phyloP scores from a whole-genome alignment of 768 basidiomycete species.

The Mycena haematopus region DNA sequence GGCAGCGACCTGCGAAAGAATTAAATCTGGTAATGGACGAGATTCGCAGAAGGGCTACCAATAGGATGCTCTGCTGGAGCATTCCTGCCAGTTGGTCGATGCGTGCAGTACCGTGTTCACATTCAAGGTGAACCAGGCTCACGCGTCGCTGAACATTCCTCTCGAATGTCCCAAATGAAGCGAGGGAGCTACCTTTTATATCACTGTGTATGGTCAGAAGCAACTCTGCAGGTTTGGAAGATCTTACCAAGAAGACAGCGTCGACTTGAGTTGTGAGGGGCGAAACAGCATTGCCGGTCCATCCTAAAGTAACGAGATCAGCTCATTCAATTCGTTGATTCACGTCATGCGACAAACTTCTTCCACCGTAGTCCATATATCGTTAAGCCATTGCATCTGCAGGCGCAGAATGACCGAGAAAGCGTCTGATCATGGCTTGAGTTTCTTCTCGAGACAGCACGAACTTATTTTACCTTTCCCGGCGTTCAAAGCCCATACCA shows the following conservation, averaged over 20 bases:
- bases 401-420: conserved; percentile 40
- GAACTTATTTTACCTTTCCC: conserved; percentile 44
- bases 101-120: conserved; percentile 45
- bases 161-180: conserved; percentile 47
- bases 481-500: conserved; percentile 56
- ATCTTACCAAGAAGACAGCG: conserved; percentile 50
- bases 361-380: conserved; percentile 49
- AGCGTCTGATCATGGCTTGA: conserved; percentile 35
- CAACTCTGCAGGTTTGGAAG: not conserved
- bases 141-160: conserved; percentile 45
- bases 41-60: conserved; percentile 42
- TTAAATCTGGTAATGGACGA: not conserved
- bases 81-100: conserved; percentile 49
- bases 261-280: conserved; percentile 47
- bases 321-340: not conserved
- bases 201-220: conserved; percentile 42
- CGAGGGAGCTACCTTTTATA: conserved; percentile 45
- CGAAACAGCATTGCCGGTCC: conserved; percentile 52
- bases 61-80: conserved; percentile 46
- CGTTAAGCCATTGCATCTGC: conserved; percentile 57
- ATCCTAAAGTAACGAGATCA: conserved; percentile 17
- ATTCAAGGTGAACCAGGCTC: conserved; percentile 46
- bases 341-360: conserved; percentile 32
- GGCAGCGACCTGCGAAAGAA: conserved; percentile 43
- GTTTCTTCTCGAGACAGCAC: not conserved